A percentile compares a stretch with the other conserved stretches of the same genome.
Evolutionary conservation across 1,284 basidiomycete genomes (phyloP).

Genomic region (Schizophyllum amplum): DNA sequence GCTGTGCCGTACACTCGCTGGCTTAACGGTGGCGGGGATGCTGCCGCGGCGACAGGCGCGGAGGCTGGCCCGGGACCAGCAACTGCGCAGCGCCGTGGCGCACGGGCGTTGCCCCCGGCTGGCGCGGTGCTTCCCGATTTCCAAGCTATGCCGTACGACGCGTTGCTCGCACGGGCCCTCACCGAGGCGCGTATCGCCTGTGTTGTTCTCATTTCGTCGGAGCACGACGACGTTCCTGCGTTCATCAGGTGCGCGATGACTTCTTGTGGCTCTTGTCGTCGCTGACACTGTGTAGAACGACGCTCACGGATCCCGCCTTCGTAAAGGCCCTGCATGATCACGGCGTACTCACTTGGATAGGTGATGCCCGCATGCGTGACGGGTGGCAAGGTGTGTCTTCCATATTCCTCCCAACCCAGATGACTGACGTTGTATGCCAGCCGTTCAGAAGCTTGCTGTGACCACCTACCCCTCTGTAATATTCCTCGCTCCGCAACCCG

Average conservation of each 20-base stretch:
- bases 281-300: slow-evolving; percentile 39
- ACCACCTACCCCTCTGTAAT: slow-evolving; percentile 92
- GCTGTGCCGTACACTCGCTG: slow-evolving; percentile 33
- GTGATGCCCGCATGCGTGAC: slow-evolving; percentile 68
- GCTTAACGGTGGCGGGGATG: slow-evolving; percentile 27
- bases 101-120: slow-evolving; percentile 14
- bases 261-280: neutral
- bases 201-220: slow-evolving; percentile 80
- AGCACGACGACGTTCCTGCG: slow-evolving; percentile 82
- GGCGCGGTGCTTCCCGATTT: slow-evolving; percentile 69
- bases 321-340: slow-evolving; percentile 61
- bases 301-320: slow-evolving; percentile 68
- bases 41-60: slow-evolving; percentile 23
- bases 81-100: neutral
- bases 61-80: slow-evolving; percentile 30
- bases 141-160: slow-evolving; percentile 76
- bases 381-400: slow-evolving; percentile 24
- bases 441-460: slow-evolving; percentile 76
- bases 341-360: slow-evolving; percentile 78
- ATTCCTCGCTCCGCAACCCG: slow-evolving; percentile 82
- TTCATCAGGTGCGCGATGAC: slow-evolving; percentile 66
- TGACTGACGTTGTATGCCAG: slow-evolving; percentile 29
- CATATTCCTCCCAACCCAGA: slow-evolving; percentile 25
- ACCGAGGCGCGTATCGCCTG: slow-evolving; percentile 70
- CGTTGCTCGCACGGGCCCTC: slow-evolving; percentile 64